A percentile compares a stretch with the other conserved stretches of the same genome.
These are phyloP conservation scores for Tarenaya hassleriana DNA, from an alignment of 345 rosid species.

Conservation along the genomic window DNA sequence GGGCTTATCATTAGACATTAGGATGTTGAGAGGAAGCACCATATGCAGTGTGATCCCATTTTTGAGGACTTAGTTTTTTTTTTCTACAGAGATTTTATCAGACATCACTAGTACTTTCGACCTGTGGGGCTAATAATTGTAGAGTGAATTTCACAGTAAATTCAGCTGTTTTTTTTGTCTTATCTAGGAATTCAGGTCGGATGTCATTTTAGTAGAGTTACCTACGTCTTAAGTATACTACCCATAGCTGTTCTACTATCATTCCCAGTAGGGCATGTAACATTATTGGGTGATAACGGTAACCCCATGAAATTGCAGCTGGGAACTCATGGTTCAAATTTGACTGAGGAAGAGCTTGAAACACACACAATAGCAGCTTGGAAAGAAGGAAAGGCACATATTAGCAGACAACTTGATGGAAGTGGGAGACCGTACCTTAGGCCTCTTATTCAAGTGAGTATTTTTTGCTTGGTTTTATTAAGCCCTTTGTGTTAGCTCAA, in stretches of 20 bases:
- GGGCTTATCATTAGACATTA: conserved; percentile 1
- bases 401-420: conserved; percentile 65
- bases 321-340: conserved; percentile 71
- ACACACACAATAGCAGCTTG: conserved; percentile 95
- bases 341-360: conserved; percentile 87
- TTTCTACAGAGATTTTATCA: not conserved
- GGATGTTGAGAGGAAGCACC: not conserved
- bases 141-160: not conserved
- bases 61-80: not conserved
- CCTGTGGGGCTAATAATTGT: not conserved
- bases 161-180: conserved; percentile 8
- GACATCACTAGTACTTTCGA: conserved; percentile 1
- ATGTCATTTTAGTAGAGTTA: not conserved
- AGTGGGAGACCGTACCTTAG: conserved; percentile 44
- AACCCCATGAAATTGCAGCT: conserved; percentile 44
- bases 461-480: conserved; percentile 6
- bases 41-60: not conserved
- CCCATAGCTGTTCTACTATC: too few relatives aligned
- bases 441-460: conserved; percentile 55
- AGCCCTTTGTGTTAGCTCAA: not conserved
- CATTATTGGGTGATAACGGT: conserved; percentile 16
- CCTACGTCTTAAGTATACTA: conserved; percentile 8
- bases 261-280: too few relatives aligned
- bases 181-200: not conserved
- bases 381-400: conserved; percentile 79